Percentiles rank a stretch among this genome's conserved stretches.
phyloP scores from a whole-genome alignment of 2,329 filamentous ascomycete species.

The Xylariaceae sp. region DNA sequence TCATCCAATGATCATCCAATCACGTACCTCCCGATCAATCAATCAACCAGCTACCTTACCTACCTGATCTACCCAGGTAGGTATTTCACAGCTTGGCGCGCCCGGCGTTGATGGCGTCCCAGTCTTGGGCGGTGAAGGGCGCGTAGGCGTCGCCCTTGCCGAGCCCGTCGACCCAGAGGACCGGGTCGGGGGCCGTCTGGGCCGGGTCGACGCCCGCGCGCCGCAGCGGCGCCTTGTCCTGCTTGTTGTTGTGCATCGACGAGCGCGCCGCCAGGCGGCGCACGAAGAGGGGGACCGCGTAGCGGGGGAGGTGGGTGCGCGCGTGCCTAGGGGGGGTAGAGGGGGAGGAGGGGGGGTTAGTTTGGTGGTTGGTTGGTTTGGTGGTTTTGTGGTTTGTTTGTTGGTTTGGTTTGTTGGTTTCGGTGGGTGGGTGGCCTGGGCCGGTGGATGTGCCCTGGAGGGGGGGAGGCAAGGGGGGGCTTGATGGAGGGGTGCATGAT shows the following conservation, averaged over 20 bases:
- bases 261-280: conserved; percentile 50
- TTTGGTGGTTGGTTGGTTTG: too few relatives aligned
- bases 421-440: too few relatives aligned
- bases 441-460: too few relatives aligned
- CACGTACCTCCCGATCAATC: too few relatives aligned
- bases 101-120: conserved; percentile 41
- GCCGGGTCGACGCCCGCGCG: conserved; percentile 57
- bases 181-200: conserved; percentile 34
- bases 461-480: too few relatives aligned
- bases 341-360: neutral
- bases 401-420: too few relatives aligned
- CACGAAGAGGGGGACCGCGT: conserved; percentile 70
- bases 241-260: conserved; percentile 70
- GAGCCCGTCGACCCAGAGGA: conserved; percentile 51
- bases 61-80: too few relatives aligned
- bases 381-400: too few relatives aligned
- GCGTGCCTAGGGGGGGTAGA: conserved; percentile 33
- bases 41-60: too few relatives aligned
- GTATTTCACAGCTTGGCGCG: conserved; percentile 38
- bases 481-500: too few relatives aligned
- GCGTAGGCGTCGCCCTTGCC: conserved; percentile 49
- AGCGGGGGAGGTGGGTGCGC: conserved; percentile 55
- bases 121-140: conserved; percentile 51
- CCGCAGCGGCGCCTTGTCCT: conserved; percentile 66
- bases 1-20: too few relatives aligned